Conservation (phyloP, 495 filamentous ascomycete genomes). For the Neurospora sp. region DNA sequence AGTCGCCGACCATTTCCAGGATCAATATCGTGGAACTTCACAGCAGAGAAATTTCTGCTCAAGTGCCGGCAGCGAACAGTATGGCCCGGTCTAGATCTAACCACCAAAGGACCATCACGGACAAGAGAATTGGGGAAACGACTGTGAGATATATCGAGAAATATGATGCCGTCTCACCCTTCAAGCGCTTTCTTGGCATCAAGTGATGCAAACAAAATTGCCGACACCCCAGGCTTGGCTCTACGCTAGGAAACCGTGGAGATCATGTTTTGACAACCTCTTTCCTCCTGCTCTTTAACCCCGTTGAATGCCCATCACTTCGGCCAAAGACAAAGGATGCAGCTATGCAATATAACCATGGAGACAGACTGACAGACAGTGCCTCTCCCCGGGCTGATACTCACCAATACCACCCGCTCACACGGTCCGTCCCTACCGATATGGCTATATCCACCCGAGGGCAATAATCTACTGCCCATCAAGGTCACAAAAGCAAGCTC, state of each 20-base stretch:
- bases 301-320: background rate
- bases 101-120: background rate
- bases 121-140: background rate
- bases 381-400: conserved; percentile 6
- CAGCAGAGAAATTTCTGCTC: background rate
- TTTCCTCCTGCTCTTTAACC: conserved; percentile 8
- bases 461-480: conserved; percentile 11
- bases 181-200: conserved; percentile 5
- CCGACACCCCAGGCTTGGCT: conserved; percentile 1
- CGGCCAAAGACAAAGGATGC: conserved; percentile 4
- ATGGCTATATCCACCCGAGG: conserved; percentile 27
- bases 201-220: background rate
- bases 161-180: background rate
- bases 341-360: conserved; percentile 14
- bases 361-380: background rate
- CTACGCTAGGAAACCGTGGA: conserved; percentile 3
- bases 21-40: background rate
- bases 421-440: conserved; percentile 36
- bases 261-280: conserved; percentile 8
- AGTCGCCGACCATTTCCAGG: background rate
- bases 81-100: background rate
- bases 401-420: conserved; percentile 25
- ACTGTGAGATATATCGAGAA: background rate
- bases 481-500: conserved; percentile 5
- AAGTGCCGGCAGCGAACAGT: background rate